A percentile compares a stretch with the other conserved stretches of the same genome.
Conservation (phyloP, 345 rosid species). For the Brassica napus region Da-Ae NC_063447.1:5672501-5673000, state of each 20-base stretch:
- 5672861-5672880: constrained; percentile 58
- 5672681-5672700: constrained; percentile 5
- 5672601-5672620: constrained; percentile 74
- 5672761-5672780: constrained; percentile 27
- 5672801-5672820: constrained; percentile 77
- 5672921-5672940: not conserved
- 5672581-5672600: constrained; percentile 89
- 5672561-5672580: constrained; percentile 92
- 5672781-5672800: constrained; percentile 83
- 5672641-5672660: constrained; percentile 81
- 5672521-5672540: not conserved
- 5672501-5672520: not conserved
- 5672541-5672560: constrained; percentile 50
- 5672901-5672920: constrained; percentile 9
- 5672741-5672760: not conserved
- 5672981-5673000: constrained; percentile 97
- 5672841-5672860: constrained; percentile 91
- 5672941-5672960: constrained; percentile 13
- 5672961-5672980: constrained; percentile 70
- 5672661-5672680: constrained; percentile 91
- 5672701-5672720: constrained; percentile 6
- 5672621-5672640: constrained; percentile 89
- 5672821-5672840: constrained; percentile 75
- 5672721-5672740: not conserved
- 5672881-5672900: constrained; percentile 22